Evolutionary conservation across 2,329 filamentous ascomycete species (phyloP), one percentile per base, ranked within the genome.

Genomic region (Trichoderma citrinoviride): DNA sequence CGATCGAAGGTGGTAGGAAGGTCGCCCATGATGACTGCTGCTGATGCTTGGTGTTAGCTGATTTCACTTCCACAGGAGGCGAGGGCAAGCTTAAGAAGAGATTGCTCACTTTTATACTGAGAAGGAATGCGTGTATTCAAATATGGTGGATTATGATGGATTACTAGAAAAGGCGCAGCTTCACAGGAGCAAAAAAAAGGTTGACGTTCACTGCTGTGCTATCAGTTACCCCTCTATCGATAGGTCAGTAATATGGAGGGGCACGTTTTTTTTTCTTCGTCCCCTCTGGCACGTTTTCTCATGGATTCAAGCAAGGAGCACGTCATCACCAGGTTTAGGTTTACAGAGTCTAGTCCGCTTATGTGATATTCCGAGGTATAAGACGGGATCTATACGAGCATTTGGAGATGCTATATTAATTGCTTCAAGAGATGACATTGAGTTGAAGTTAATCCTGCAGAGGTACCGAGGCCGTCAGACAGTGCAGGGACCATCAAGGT

Each of bases 1-100:
- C 86, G 81, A 73, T 87, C 81, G 73, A 87, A 87, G 68, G 81
- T 82, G 68, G 80, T 80, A 7, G 86, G 86, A 67, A 88, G 84
- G 68, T 77, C 77, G 66, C 79, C 74, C 85, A 85, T 86, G 67
- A 69, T 75, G 67, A 57, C 40, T 21, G 44, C 47, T 43, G 27
- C 23, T 53, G 23, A n/a, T 17, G 29, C 21, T 27, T 23, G 17
- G 17, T 17, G 46, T 57, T 40, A 50, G 40, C 10, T 40, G 21
- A 46, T n/a, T 37, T 25, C 4, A 8, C 7, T 8, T 46, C 3
- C 7, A 46, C n/a, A 17, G 3, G 14, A 54, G n/a, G 33, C 33
- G 7, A 15, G 1, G 7, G 1, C 41, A 41, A 60, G 7, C 1
- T 2, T 7, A 29, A 29, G n/a, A 29, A 21, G 1, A 17, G 1